These are phyloP conservation scores for Rutstroemia sp. DNA, from an alignment of 2,329 filamentous ascomycete species.

Conservation along the genomic window DNA sequence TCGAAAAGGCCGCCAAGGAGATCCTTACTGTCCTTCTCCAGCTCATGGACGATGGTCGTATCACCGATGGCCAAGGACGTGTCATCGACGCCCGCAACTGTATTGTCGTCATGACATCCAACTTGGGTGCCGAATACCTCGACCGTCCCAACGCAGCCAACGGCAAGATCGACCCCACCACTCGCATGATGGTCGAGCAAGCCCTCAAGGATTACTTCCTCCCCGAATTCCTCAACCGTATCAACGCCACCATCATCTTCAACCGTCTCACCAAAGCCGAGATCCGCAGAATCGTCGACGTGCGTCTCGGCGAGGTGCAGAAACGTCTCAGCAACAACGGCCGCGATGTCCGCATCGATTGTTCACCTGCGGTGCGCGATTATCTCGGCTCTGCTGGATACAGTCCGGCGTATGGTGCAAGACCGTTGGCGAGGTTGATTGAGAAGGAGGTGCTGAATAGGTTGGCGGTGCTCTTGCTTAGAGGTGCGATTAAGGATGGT, in stretches of 20 bases:
- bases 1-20: slow-evolving; percentile 98
- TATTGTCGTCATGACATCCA: slow-evolving; percentile 99
- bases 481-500: slow-evolving; percentile 77
- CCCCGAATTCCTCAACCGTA: slow-evolving; percentile 97
- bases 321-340: slow-evolving; percentile 79
- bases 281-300: slow-evolving; percentile 92
- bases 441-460: slow-evolving; percentile 96
- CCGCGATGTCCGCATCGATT: slow-evolving; percentile 77
- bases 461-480: slow-evolving; percentile 82
- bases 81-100: slow-evolving; percentile 95
- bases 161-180: slow-evolving; percentile 78
- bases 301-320: slow-evolving; percentile 83
- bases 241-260: slow-evolving; percentile 95
- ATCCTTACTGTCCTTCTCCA: slow-evolving; percentile 95
- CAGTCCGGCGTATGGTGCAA: slow-evolving; percentile 88
- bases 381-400: slow-evolving; percentile 90
- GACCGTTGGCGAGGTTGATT: slow-evolving; percentile 81
- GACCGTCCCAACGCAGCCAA: slow-evolving; percentile 69
- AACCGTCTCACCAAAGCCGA: slow-evolving; percentile 86
- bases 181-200: slow-evolving; percentile 82
- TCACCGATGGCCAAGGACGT: slow-evolving; percentile 95
- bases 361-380: slow-evolving; percentile 80
- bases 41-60: slow-evolving; percentile 98
- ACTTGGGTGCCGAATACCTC: slow-evolving; percentile 92
- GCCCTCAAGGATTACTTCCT: slow-evolving; percentile 93